Evolutionary conservation across 495 filamentous ascomycete species (phyloP).

Genomic region (Aspergillus panamensis): DNA sequence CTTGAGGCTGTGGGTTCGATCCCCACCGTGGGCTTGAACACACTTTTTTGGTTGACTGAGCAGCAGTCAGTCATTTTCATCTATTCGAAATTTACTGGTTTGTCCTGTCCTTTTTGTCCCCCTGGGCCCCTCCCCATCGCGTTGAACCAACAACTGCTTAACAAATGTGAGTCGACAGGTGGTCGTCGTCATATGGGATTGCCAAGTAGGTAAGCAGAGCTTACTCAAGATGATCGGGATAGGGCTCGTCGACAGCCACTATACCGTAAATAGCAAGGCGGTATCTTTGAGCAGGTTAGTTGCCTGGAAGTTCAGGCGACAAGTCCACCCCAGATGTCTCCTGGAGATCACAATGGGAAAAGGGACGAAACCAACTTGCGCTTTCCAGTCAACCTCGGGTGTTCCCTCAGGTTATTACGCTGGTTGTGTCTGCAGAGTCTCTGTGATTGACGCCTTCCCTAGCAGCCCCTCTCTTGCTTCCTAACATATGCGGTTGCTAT

Average conservation of each 20-base stretch:
- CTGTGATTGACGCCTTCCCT: slow-evolving; percentile 22
- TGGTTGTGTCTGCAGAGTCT: slow-evolving; percentile 6
- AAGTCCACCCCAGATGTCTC: slow-evolving; percentile 8
- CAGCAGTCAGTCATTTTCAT: too few species aligned
- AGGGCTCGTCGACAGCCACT: background rate
- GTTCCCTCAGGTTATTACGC: background rate
- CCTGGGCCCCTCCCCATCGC: too few species aligned
- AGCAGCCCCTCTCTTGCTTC: slow-evolving; percentile 13
- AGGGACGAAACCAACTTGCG: slow-evolving; percentile 3
- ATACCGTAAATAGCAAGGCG: slow-evolving; percentile 1
- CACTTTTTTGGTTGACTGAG: too few species aligned
- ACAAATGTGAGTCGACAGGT: too few species aligned
- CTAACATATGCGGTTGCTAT: slow-evolving; percentile 4
- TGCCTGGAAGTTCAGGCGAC: slow-evolving; percentile 22
- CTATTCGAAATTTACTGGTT: too few species aligned
- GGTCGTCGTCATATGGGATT: too few species aligned
- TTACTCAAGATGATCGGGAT: too few species aligned
- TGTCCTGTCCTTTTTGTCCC: too few species aligned
- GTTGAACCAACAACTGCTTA: too few species aligned
- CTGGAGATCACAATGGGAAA: slow-evolving; percentile 10
- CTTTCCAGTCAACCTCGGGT: slow-evolving; percentile 19
- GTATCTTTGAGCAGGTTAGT: background rate
- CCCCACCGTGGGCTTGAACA: too few species aligned
- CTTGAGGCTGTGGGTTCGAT: too few species aligned
- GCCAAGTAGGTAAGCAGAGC: too few species aligned